Evolutionary conservation across 495 filamentous ascomycete genomes (phyloP).

Genomic region (Penicillium coprophilum): DNA sequence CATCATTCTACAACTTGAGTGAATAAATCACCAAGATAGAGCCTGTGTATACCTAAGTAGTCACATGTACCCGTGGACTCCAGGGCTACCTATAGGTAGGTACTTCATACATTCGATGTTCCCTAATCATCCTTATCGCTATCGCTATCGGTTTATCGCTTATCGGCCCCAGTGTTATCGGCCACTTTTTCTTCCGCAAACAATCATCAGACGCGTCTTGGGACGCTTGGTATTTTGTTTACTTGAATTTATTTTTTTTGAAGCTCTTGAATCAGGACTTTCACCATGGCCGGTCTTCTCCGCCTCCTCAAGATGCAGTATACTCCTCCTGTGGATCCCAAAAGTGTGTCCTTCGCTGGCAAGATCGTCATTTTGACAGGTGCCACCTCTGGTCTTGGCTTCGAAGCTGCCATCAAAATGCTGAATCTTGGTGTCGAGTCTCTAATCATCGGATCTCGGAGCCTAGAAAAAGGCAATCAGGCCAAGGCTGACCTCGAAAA

Average conservation of each 20-base stretch:
- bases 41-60: too few species aligned
- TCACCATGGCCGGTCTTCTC: conserved; percentile 40
- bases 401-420: conserved; percentile 49
- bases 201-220: neutral
- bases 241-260: neutral
- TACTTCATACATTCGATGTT: too few species aligned
- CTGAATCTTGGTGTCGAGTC: conserved; percentile 41
- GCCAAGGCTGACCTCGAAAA: conserved; percentile 49
- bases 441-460: conserved; percentile 46
- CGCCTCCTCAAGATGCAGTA: conserved; percentile 41
- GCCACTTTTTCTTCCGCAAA: conserved; percentile 1
- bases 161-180: neutral
- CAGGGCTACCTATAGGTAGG: too few species aligned
- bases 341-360: conserved; percentile 39
- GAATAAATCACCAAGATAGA: too few species aligned
- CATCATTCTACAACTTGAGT: too few species aligned
- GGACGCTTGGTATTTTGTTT: neutral
- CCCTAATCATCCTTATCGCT: neutral
- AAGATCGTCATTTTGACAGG: conserved; percentile 59
- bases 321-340: conserved; percentile 39
- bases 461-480: conserved; percentile 44
- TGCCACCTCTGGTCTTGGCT: conserved; percentile 52
- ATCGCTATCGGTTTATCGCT: neutral
- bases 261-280: neutral
- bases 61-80: too few species aligned